Evolutionary conservation across 2,329 filamentous ascomycete genomes (phyloP).

Genomic region (Venturia carpophila): DNA sequence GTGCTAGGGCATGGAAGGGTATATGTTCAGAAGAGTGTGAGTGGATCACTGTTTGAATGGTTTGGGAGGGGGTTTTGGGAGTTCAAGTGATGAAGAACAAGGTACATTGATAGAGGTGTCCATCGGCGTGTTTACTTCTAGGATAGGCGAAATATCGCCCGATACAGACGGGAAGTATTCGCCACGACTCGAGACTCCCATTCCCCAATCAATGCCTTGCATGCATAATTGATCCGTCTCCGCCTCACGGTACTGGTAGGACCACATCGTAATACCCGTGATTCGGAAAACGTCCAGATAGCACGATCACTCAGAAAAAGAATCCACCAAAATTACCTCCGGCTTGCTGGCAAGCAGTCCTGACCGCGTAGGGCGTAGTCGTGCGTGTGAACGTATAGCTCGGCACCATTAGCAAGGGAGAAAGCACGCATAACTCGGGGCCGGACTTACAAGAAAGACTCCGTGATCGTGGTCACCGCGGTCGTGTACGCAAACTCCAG

Average conservation of each 20-base stretch:
- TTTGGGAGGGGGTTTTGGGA: too few relatives aligned
- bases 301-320: background rate
- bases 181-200: too few relatives aligned
- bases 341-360: background rate
- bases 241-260: background rate
- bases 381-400: background rate
- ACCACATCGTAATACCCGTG: background rate
- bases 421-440: background rate
- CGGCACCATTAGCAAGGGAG: background rate
- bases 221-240: background rate
- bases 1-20: too few relatives aligned
- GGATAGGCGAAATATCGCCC: too few relatives aligned
- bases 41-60: too few relatives aligned
- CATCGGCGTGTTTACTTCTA: too few relatives aligned
- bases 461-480: background rate
- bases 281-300: background rate
- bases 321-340: conserved; percentile 2
- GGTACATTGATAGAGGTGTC: too few relatives aligned
- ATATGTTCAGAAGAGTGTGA: too few relatives aligned
- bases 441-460: background rate
- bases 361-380: background rate
- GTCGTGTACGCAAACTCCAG: background rate
- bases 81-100: too few relatives aligned
- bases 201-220: background rate
- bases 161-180: too few relatives aligned